These are phyloP conservation scores for Calonectria fujianensis DNA, from an alignment of 2,329 filamentous ascomycete species.

Conservation along the genomic window DNA sequence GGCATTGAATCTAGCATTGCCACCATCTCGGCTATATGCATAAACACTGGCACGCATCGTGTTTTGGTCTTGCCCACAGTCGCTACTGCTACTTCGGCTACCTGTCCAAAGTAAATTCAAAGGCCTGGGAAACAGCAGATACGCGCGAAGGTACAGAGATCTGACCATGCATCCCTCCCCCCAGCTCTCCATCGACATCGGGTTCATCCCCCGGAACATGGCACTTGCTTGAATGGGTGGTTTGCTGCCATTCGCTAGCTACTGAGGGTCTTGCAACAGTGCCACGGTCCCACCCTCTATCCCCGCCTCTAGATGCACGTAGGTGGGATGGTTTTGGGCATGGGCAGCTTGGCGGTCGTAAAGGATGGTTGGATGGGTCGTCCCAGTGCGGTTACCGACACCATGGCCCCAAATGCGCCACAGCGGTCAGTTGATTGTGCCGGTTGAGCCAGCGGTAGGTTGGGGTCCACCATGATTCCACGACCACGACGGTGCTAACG, in stretches of 20 bases:
- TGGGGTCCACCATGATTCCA: slow-evolving; percentile 28
- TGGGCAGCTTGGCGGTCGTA: slow-evolving; percentile 9
- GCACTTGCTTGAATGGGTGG: slow-evolving; percentile 6
- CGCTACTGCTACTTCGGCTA: not conserved
- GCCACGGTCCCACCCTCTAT: slow-evolving; percentile 14
- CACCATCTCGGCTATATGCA: not conserved
- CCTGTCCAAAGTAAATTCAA: not conserved
- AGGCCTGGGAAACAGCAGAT: not conserved
- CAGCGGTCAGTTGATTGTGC: slow-evolving; percentile 40
- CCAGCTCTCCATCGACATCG: slow-evolving; percentile 23
- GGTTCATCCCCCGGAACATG: not conserved
- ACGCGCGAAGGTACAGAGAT: slow-evolving; percentile 13
- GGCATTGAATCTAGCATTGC: slow-evolving; percentile 11
- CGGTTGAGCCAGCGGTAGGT: slow-evolving; percentile 33
- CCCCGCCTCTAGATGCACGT: slow-evolving; percentile 15
- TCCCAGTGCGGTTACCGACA: slow-evolving; percentile 51
- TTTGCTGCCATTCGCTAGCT: slow-evolving; percentile 5
- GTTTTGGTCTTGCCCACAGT: not conserved
- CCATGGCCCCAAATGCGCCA: slow-evolving; percentile 48
- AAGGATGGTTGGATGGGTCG: slow-evolving; percentile 31
- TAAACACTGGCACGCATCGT: not conserved
- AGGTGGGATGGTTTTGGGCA: slow-evolving; percentile 20
- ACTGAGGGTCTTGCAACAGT: slow-evolving; percentile 14
- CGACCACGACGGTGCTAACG: slow-evolving; percentile 48
- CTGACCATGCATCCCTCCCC: slow-evolving; percentile 18